Conservation (phyloP, 306 rosid genomes). For the Cicer arietinum region DNA sequence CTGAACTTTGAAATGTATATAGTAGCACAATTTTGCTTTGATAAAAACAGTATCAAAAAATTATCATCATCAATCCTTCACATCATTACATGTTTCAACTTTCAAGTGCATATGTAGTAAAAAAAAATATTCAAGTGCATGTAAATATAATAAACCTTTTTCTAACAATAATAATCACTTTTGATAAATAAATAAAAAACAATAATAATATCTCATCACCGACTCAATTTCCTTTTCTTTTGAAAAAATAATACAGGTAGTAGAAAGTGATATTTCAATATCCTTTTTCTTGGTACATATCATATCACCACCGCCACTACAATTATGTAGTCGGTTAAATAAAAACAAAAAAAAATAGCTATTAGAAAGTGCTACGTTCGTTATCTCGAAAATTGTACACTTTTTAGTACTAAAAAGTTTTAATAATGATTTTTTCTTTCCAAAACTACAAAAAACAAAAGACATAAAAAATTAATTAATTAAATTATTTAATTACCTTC, state of each 20-base stretch:
- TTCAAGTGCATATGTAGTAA: conserved; percentile 15
- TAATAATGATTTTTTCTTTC: neutral
- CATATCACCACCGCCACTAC: conserved; percentile 40
- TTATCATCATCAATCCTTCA: neutral
- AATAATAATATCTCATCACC: conserved; percentile 36
- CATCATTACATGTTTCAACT: conserved; percentile 3
- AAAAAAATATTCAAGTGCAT: neutral
- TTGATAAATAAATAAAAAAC: too few relatives aligned
- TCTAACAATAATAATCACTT: conserved; percentile 8
- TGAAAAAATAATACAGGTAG: too few relatives aligned
- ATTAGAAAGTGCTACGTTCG: conserved; percentile 28
- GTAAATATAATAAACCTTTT: neutral
- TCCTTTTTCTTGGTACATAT: neutral
- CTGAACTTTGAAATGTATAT: neutral
- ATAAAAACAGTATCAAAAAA: neutral
- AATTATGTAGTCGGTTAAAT: conserved; percentile 37
- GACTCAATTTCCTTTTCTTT: neutral
- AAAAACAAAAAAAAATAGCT: conserved; percentile 18
- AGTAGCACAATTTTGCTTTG: conserved; percentile 13
- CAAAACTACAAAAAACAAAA: neutral
- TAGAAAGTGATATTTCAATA: too few relatives aligned
- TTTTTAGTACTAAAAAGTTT: neutral
- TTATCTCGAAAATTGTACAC: conserved; percentile 36
- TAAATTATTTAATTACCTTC: conserved; percentile 62
- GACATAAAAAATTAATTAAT: neutral